phyloP scores from a whole-genome alignment of 495 filamentous ascomycete species.

The Hypoxylon cercidicola region DNA sequence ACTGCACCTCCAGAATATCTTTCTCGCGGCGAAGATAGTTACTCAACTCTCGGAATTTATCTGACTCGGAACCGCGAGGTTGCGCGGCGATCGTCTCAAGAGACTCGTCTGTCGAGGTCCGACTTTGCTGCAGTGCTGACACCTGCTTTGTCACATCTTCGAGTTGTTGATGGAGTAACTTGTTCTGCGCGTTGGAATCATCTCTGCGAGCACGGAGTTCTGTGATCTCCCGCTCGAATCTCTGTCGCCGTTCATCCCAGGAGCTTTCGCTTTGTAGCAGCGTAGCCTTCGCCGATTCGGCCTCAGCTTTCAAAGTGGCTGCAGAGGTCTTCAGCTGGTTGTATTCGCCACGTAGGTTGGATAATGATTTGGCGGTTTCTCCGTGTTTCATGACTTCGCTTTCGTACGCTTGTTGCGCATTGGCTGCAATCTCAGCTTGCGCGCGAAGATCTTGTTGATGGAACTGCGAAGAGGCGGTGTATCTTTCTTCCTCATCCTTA shows the following conservation, averaged over 20 bases:
- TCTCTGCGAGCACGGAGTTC: conserved; percentile 82
- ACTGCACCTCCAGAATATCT: conserved; percentile 95
- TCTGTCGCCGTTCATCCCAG: conserved; percentile 82
- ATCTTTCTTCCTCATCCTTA: conserved; percentile 85
- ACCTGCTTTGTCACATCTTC: conserved; percentile 85
- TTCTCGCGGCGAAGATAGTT: conserved; percentile 93
- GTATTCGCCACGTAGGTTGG: conserved; percentile 78
- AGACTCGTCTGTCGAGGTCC: conserved; percentile 62
- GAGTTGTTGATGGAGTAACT: conserved; percentile 85
- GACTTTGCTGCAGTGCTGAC: conserved; percentile 76
- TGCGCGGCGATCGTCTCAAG: conserved; percentile 42
- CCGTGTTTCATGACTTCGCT: conserved; percentile 92
- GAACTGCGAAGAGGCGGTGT: conserved; percentile 76
- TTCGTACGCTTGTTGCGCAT: conserved; percentile 95
- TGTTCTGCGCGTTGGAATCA: conserved; percentile 85
- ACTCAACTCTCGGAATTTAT: conserved; percentile 86
- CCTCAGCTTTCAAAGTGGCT: conserved; percentile 75
- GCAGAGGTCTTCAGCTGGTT: conserved; percentile 83
- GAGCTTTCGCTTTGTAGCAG: conserved; percentile 84
- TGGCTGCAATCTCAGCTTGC: conserved; percentile 91
- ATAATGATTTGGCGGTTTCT: conserved; percentile 85
- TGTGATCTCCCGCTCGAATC: conserved; percentile 82
- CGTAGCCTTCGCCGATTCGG: conserved; percentile 80
- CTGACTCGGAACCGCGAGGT: conserved; percentile 51
- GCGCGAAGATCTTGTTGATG: conserved; percentile 91